These are phyloP conservation scores for Globisporangium nodosum DNA, from an alignment of 352 stramenopile species.

Conservation along the genomic window DNA sequence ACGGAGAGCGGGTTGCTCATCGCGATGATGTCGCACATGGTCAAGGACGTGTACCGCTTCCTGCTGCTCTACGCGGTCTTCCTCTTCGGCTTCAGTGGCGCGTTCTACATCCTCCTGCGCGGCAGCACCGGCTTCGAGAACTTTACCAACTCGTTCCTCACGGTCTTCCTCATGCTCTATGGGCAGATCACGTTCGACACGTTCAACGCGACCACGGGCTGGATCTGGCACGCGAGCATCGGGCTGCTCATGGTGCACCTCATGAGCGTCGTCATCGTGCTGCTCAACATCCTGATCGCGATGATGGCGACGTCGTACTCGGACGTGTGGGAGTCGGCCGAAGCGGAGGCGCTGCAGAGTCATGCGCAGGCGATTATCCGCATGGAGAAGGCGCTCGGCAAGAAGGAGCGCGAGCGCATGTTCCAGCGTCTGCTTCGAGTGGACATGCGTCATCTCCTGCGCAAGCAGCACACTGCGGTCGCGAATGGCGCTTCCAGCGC, in stretches of 20 bases:
- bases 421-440: slow-evolving; percentile 26
- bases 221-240: slow-evolving; percentile 11
- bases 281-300: slow-evolving; percentile 34
- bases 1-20: slow-evolving; percentile 55
- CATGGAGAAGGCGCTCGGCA: slow-evolving; percentile 18
- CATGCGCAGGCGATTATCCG: slow-evolving; percentile 17
- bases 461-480: slow-evolving; percentile 6
- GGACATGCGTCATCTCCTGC: slow-evolving; percentile 15
- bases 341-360: slow-evolving; percentile 10
- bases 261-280: slow-evolving; percentile 20
- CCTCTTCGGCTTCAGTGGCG: slow-evolving; percentile 60
- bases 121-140: slow-evolving; percentile 48
- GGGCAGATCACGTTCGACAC: slow-evolving; percentile 47
- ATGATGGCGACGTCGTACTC: slow-evolving; percentile 31
- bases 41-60: slow-evolving; percentile 64
- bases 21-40: slow-evolving; percentile 75
- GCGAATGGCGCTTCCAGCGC: slow-evolving; percentile 1
- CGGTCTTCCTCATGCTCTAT: slow-evolving; percentile 72
- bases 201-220: slow-evolving; percentile 7
- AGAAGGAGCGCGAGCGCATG: slow-evolving; percentile 26
- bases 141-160: slow-evolving; percentile 60
- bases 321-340: slow-evolving; percentile 12
- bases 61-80: slow-evolving; percentile 70
- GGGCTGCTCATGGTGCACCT: slow-evolving; percentile 15
- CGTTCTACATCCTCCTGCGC: slow-evolving; percentile 66